Evolutionary conservation across 1,284 basidiomycete genomes (phyloP), one percentile per base, ranked within the genome.

Genomic region (Apiotrichum montevideense): DNA sequence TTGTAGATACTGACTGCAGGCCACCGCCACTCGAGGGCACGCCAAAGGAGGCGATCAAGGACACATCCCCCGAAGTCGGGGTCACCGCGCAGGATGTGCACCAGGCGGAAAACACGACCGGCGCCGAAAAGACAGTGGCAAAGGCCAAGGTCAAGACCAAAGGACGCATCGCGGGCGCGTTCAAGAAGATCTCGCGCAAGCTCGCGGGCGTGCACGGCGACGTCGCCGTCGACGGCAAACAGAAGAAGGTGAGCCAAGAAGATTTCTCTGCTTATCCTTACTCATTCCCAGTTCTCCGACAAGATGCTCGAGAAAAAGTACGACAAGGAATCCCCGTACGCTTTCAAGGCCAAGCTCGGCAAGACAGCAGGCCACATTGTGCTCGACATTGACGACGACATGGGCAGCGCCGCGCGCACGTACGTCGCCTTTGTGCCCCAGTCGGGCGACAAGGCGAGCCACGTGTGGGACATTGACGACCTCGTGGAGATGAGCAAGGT

Each of bases 401-500:
- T 13, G 37, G 53, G 49, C 46, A 39, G 43, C 33, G 34, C 35
- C 32, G n/a, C 33, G 1, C 21, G 21, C 21, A 40, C 21, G 6
- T 33, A 46, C 3, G 14, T 54, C 10, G 53, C 46, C 3, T 54
- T 44, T 44, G 46, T 54, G 3, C 33, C 33, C 6, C n/a, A 32
- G 11, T 13, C 33, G 13, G 33, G 32, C 15, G 37, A 9, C n/a
- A 21, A 21, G 21, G 21, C 21, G 21, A 21, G 21, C 21, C 33
- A 29, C 29, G 41, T 50, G 8, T 55, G 54, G 54, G 34, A 37
- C 11, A 50, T 55, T 14, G 54, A 42, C n/a, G 43, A 43, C 47
- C 49, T 55, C 34, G 54, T 55, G n/a, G 48, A 55, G 54, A 21
- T 55, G 11, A 13, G 15, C 29, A 55, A 51, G 42, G 54, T 54